A percentile compares a stretch with the other conserved stretches of the same genome.
Evolutionary conservation across 768 basidiomycete species (phyloP).

Genomic region (Leucocoprinus birnbaumii): DNA sequence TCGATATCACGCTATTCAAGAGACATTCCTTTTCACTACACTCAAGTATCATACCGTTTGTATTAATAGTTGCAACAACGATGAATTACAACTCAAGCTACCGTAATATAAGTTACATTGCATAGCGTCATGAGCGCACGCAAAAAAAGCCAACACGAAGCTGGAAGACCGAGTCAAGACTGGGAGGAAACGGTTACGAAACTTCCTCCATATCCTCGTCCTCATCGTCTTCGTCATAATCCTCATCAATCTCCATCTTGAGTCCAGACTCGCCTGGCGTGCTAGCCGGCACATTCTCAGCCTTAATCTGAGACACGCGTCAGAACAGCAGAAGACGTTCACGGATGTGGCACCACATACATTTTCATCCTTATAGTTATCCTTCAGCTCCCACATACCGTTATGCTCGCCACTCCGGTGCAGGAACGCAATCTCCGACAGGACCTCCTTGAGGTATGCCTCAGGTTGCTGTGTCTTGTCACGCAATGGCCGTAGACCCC

Average conservation of each 20-base stretch:
- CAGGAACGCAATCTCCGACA: constrained; percentile 72
- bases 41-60: too few species aligned
- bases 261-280: constrained; percentile 24
- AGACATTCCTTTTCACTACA: too few species aligned
- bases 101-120: not conserved
- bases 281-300: constrained; percentile 41
- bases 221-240: constrained; percentile 54
- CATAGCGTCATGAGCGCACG: not conserved
- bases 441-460: constrained; percentile 80
- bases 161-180: not conserved
- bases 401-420: constrained; percentile 81
- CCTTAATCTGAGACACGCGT: constrained; percentile 34
- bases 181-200: constrained; percentile 33
- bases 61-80: not conserved
- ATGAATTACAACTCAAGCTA: not conserved
- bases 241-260: constrained; percentile 52
- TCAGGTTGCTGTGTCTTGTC: constrained; percentile 86
- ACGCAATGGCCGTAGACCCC: constrained; percentile 75
- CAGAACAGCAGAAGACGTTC: constrained; percentile 9
- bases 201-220: constrained; percentile 76
- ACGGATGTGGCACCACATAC: constrained; percentile 44
- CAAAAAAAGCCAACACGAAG: not conserved
- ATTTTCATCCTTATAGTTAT: constrained; percentile 59
- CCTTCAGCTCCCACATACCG: constrained; percentile 77
- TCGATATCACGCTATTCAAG: too few species aligned